Conservation (phyloP, 495 filamentous ascomycete genomes). For the Xylaria grammica region DNA sequence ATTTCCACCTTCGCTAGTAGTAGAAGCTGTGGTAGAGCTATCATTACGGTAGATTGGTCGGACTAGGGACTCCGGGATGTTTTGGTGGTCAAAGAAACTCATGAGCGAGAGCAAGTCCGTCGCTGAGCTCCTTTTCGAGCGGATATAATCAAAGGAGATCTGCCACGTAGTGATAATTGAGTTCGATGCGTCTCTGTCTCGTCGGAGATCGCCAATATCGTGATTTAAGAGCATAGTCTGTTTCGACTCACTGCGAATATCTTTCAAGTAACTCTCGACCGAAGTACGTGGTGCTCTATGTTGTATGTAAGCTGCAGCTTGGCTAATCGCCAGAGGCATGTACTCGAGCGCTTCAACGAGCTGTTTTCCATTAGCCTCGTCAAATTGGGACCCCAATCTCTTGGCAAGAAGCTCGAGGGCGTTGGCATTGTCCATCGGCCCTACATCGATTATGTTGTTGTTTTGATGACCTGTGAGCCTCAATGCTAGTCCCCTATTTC, state of each 20-base stretch:
- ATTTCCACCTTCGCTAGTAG: neutral
- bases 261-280: slow-evolving; percentile 42
- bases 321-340: slow-evolving; percentile 57
- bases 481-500: slow-evolving; percentile 32
- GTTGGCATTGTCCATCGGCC: slow-evolving; percentile 33
- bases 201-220: slow-evolving; percentile 36
- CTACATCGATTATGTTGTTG: slow-evolving; percentile 28
- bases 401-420: slow-evolving; percentile 37
- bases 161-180: slow-evolving; percentile 42
- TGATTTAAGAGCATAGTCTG: slow-evolving; percentile 36
- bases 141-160: slow-evolving; percentile 42
- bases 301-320: slow-evolving; percentile 55
- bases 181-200: slow-evolving; percentile 33
- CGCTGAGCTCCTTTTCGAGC: slow-evolving; percentile 30
- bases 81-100: slow-evolving; percentile 42
- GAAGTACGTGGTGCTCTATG: slow-evolving; percentile 30
- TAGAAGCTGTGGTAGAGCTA: neutral
- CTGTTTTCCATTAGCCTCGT: slow-evolving; percentile 22
- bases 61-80: slow-evolving; percentile 34
- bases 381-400: slow-evolving; percentile 29
- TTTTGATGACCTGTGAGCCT: slow-evolving; percentile 29
- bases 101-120: slow-evolving; percentile 46
- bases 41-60: neutral
- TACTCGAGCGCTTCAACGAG: slow-evolving; percentile 47
- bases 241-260: slow-evolving; percentile 42